Evolutionary conservation across 768 basidiomycete species (phyloP).

Genomic region (Trametes cingulata): DNA sequence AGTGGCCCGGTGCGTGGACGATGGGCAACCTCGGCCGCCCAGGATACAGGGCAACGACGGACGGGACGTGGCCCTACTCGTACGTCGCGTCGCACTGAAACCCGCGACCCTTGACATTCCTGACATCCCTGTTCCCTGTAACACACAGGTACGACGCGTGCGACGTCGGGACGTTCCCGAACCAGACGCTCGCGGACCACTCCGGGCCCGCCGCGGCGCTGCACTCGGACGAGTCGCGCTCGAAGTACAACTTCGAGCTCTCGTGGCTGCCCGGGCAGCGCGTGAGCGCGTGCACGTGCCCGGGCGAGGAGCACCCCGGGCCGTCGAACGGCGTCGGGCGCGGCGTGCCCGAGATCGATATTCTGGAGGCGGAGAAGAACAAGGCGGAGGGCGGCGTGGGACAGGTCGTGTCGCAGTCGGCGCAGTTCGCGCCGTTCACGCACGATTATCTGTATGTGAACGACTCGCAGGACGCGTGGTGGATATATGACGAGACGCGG

Average conservation of each 20-base stretch:
- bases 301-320: slow-evolving; percentile 76
- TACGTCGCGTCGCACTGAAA: slow-evolving; percentile 34
- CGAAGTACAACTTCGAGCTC: slow-evolving; percentile 57
- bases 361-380: slow-evolving; percentile 75
- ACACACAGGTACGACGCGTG: slow-evolving; percentile 49
- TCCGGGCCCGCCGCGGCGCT: slow-evolving; percentile 63
- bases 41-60: slow-evolving; percentile 77
- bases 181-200: slow-evolving; percentile 49
- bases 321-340: slow-evolving; percentile 56
- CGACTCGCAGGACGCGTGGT: slow-evolving; percentile 35
- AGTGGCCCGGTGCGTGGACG: slow-evolving; percentile 90
- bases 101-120: too few relatives aligned
- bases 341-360: slow-evolving; percentile 81
- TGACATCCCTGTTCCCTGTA: not conserved
- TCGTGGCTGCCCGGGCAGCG: slow-evolving; percentile 80
- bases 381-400: slow-evolving; percentile 43
- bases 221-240: slow-evolving; percentile 46
- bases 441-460: slow-evolving; percentile 44
- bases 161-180: slow-evolving; percentile 59
- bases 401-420: slow-evolving; percentile 70
- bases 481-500: slow-evolving; percentile 37
- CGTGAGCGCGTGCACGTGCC: slow-evolving; percentile 77
- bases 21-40: slow-evolving; percentile 87
- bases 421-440: slow-evolving; percentile 68
- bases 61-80: slow-evolving; percentile 85